Evolutionary conservation across 78 protist species (phyloP).

Genomic region (Dictyostelium brefeldianum): DNA sequence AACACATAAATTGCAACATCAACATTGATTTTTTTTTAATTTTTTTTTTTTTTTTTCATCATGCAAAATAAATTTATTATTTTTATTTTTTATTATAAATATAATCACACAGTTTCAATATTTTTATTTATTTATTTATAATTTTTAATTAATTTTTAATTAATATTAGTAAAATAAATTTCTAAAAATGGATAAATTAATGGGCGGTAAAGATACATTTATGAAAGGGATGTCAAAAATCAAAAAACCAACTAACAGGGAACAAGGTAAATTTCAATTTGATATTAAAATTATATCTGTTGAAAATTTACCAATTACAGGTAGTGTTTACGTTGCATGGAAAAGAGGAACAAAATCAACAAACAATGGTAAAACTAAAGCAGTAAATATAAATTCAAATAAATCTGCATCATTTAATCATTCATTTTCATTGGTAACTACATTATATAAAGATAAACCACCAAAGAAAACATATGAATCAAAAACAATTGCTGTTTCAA

Average conservation of each 20-base stretch:
- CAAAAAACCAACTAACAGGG: constrained; percentile 9
- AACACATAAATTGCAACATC: too few relatives aligned
- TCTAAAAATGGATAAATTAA: neutral
- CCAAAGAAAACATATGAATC: constrained; percentile 63
- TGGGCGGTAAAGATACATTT: neutral
- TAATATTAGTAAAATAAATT: neutral
- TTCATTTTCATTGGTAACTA: neutral
- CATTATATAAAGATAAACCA: constrained; percentile 44
- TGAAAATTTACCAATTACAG: constrained; percentile 21
- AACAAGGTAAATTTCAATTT: constrained; percentile 60
- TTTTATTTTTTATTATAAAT: neutral
- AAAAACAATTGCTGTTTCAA: constrained; percentile 35
- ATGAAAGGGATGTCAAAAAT: constrained; percentile 9
- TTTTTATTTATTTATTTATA: neutral
- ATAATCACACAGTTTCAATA: neutral
- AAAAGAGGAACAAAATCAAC: constrained; percentile 65
- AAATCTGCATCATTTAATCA: constrained; percentile 33
- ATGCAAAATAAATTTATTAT: neutral
- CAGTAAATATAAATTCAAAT: neutral
- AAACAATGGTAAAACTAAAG: constrained; percentile 56
- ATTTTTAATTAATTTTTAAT: neutral
- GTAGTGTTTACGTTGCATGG: constrained; percentile 29
- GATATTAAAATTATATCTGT: constrained; percentile 32
- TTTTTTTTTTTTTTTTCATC: neutral
- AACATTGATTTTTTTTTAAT: neutral